Evolutionary conservation across 805 yeast species (phyloP).

Genomic region (Kodamaea jinghongensis): DNA sequence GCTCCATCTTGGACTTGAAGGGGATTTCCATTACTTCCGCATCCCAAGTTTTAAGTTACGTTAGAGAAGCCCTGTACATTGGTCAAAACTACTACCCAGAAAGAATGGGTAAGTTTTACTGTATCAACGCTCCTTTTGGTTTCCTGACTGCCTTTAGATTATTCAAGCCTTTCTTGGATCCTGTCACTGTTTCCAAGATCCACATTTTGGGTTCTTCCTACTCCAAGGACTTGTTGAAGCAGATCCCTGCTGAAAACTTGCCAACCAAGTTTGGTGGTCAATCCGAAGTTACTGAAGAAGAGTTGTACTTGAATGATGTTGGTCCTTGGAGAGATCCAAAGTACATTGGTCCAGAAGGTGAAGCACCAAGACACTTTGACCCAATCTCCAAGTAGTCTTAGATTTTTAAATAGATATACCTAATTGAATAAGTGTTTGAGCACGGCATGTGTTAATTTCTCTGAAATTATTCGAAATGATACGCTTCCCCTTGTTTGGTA

Average conservation of each 20-base stretch:
- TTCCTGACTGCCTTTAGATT: conserved; percentile 90
- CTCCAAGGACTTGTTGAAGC: conserved; percentile 79
- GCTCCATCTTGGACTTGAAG: conserved; percentile 93
- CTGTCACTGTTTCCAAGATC: conserved; percentile 94
- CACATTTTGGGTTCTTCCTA: conserved; percentile 80
- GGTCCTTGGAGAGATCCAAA: conserved; percentile 97
- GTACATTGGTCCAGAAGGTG: conserved; percentile 93
- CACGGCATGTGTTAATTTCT: no score
- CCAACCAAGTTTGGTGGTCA: conserved; percentile 89
- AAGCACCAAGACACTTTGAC: conserved; percentile 60
- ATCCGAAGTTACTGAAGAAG: conserved; percentile 69
- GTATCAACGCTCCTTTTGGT: conserved; percentile 96
- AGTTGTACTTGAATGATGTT: conserved; percentile 80
- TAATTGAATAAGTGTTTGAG: conserved; percentile 1
- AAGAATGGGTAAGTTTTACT: conserved; percentile 97
- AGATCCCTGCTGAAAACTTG: conserved; percentile 89
- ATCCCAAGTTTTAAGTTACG: conserved; percentile 80
- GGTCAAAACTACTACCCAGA: conserved; percentile 98
- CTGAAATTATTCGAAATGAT: no score
- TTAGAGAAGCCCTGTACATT: conserved; percentile 87
- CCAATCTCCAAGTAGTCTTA: background rate
- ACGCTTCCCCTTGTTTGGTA: no score
- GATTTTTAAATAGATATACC: conserved; percentile 6
- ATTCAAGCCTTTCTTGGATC: conserved; percentile 93
- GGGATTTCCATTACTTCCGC: conserved; percentile 87